phyloP scores from a whole-genome alignment of 2,329 filamentous ascomycete species.

The Xylaria sp. region DNA sequence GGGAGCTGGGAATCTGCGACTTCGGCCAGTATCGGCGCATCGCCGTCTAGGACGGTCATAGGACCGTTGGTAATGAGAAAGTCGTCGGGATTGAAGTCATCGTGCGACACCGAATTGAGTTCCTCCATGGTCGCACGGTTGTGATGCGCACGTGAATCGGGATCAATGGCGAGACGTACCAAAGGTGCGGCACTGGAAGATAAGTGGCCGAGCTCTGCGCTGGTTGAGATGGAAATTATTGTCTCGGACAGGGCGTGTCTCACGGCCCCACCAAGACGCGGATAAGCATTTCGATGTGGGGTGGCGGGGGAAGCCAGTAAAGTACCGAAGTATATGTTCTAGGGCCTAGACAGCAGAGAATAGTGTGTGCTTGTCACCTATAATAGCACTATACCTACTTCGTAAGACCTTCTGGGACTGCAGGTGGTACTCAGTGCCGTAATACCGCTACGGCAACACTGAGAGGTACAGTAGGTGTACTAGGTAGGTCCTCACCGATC shows the following conservation, averaged over 20 bases:
- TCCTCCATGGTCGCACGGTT: conserved; percentile 25
- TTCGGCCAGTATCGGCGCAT: conserved; percentile 12
- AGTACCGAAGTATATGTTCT: too few species aligned
- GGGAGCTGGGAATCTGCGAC: conserved; percentile 13
- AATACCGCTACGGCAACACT: too few species aligned
- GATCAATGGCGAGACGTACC: background rate
- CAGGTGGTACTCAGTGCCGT: too few species aligned
- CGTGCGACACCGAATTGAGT: conserved; percentile 24
- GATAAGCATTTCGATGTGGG: conserved; percentile 21
- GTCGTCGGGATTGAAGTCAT: conserved; percentile 29
- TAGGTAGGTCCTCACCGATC: background rate
- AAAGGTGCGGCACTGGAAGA: background rate
- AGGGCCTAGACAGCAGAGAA: background rate
- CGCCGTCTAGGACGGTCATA: conserved; percentile 12
- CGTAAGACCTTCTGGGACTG: too few species aligned
- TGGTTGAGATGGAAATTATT: conserved; percentile 1
- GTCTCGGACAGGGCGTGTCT: conserved; percentile 1
- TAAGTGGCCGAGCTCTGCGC: conserved; percentile 4
- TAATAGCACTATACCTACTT: background rate
- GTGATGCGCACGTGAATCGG: conserved; percentile 1
- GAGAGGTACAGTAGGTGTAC: too few species aligned
- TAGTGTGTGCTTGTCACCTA: background rate
- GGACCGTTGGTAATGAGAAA: conserved; percentile 24
- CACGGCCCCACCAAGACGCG: conserved; percentile 18
- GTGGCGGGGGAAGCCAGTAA: background rate